Evolutionary conservation across 1,284 basidiomycete genomes (phyloP).

Genomic region (Tausonia pullulans): DNA sequence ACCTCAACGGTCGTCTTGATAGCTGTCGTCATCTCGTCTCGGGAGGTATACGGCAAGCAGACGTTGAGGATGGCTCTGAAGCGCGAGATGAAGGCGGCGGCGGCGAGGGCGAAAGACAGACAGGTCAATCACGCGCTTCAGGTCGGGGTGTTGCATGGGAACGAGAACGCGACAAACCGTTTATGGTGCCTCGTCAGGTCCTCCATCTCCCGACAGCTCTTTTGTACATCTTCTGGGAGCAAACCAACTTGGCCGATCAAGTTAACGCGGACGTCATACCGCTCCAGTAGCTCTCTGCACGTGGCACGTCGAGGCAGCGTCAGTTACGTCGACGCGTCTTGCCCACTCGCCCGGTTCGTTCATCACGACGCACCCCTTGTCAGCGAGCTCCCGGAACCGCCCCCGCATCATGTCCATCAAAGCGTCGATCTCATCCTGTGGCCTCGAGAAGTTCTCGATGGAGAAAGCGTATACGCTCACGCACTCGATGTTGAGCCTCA

Average conservation of each 20-base stretch:
- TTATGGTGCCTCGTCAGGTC: conserved; percentile 62
- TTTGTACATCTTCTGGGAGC: conserved; percentile 64
- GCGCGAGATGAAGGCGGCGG: neutral
- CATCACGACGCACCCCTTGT: conserved; percentile 54
- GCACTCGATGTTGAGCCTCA: conserved; percentile 60
- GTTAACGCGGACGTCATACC: conserved; percentile 74
- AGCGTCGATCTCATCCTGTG: conserved; percentile 70
- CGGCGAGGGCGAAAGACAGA: conserved; percentile 1
- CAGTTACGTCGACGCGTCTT: neutral
- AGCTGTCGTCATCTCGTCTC: conserved; percentile 71
- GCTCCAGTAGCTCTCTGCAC: conserved; percentile 57
- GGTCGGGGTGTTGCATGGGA: no score
- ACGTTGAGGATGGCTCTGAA: conserved; percentile 82
- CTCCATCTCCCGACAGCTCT: conserved; percentile 63
- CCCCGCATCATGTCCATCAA: conserved; percentile 76
- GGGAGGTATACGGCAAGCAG: conserved; percentile 85
- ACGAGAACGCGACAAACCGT: conserved; percentile 39
- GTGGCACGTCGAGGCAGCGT: neutral
- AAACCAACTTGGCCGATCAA: conserved; percentile 67
- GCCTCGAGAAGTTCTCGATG: conserved; percentile 94
- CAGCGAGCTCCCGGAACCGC: conserved; percentile 69
- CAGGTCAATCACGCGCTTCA: no score
- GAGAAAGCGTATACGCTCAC: conserved; percentile 94
- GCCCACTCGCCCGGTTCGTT: no score
- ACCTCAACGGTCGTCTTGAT: conserved; percentile 8